Evolutionary conservation across 345 rosid genomes (phyloP), one percentile per base, ranked within the genome.

Genomic region (Dimocarpus longan): DNA sequence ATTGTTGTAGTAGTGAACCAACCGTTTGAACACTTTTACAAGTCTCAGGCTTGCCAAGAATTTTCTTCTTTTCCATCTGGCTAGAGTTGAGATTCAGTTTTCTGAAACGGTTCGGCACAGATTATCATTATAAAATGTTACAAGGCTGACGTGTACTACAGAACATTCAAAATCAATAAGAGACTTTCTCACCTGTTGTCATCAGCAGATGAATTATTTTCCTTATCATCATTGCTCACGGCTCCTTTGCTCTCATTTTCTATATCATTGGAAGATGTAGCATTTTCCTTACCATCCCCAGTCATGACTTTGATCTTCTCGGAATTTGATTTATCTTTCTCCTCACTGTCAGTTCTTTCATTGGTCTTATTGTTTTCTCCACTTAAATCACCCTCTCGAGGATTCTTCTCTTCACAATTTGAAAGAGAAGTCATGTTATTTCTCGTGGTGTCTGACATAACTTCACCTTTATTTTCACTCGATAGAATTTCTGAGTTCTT

Each of bases 191-290:
- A 90, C 98, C 90, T 90, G 79, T 93, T 87, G 76, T 21, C 85
- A 80, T 85, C 84, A 19, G 84, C 79, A 71, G 87, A 84, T 64
- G 86, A 76, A 75, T 80, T 78, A 77, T 91, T 91, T 83, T 93
- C 94, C 77, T 90, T 92, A 24, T 89, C 86, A 3, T 85, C 88
- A 57, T 76, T 74, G 19, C 81, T 85, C 77, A 78, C 42, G 26
- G 64, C 82, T 65, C 59, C 81, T 65, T 70, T 79, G 66, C 48
- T 56, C 10, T 74, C 79, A 26, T 80, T 87, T 43, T 60, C 87
- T 54, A 82, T 78, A 44, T 32, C 76, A 75, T 83, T 74, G 3
- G 80, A 62, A 72, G 71, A 73, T 60, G 59, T 69, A 62, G 46
- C 66, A 72, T 75, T 85, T 80, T 77, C 81, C 50, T 78, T 87